Evolutionary conservation across 306 rosid species (phyloP), one percentile per base, ranked within the genome.

Genomic region (Quercus bicolor): DNA sequence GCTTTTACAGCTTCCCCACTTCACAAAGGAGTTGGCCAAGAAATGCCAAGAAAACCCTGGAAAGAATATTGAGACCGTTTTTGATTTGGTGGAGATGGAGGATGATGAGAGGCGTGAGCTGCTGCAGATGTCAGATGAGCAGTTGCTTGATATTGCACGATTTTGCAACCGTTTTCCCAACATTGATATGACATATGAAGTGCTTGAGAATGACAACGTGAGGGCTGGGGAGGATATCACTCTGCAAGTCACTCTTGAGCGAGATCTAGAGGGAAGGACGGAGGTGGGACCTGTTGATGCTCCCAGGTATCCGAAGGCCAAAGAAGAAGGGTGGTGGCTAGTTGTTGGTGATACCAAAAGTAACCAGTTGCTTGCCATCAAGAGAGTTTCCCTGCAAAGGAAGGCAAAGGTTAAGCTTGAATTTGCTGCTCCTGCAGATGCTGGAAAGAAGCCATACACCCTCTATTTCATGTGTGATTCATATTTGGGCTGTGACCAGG

Each of bases 241-340:
- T 15, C 16, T 95, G 76, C 91, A 72, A 72, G 93, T 95, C 60
- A 80, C 91, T 54, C 90, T 91, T 54, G 96, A 92, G 78, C 91
- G 96, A 75, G 97, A 92, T 85, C 87, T 88, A 4, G 93, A 93
- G 79, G 91, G 97, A 23, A 91, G 80, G 84, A 70, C 86, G 3
- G 98, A 92, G 76, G 70, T 87, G 12, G 93, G 91, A 40, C 78
- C 97, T 26, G 96, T 91, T 74, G 92, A 88, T 80, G 86, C 98
- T 64, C 87, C 85, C 51, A 88, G 88, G 90, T 95, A 91, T 80
- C 92, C 98, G 1, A 92, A 89, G 87, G 84, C 88, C 61, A 95
- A 90, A 85, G 98, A 95, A 81, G 98, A 95, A 84, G 97, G 97
- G 5, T 92, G 98, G 97, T 92, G 98, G 98, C 95, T 95, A 68